Evolutionary conservation across 2,329 filamentous ascomycete genomes (phyloP), one percentile per base, ranked within the genome.

Genomic region (Epichloe brachyelytri): DNA sequence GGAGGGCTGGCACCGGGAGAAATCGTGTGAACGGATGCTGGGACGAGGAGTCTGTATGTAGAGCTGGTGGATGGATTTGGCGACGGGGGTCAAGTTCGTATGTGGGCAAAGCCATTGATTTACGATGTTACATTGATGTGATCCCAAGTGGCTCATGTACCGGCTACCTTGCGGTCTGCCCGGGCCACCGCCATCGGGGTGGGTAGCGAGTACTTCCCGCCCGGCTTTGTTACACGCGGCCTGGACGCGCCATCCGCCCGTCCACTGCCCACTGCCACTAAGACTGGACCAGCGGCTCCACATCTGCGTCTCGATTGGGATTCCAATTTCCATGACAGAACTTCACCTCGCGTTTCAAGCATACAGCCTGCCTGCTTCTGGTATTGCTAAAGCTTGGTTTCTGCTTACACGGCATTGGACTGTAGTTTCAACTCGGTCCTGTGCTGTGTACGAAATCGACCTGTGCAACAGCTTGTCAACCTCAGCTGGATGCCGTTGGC

Each of bases 401-500:
- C 12, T 5, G 46, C n/a, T n/a, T 14, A 43, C 36, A 20, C 22
- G n/a, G 33, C 22, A 19, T 44, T 26, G 20, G 3, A 36, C 17
- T 17, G 6, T 14, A 15, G 48, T 45, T 50, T 50, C 41, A 50
- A 45, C 20, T n/a, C 36, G 4, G 5, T n/a, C 15, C 22, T 49
- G 20, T 49, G 39, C 47, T 14, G 38, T 36, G 38, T 36, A 49
- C 47, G 37, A 17, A 39, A 34, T 19, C 39, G 36, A 19, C 19
- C 14, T 20, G 41, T 50, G 41, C 48, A 40, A 50, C 48, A 8
- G 17, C 38, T 39, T 30, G 48, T 40, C 36, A 22, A 50, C 41
- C 34, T 50, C 43, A 34, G 11, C 46, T 39, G 34, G n/a, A 45
- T 50, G 43, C 26, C 34, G 43, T 30, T 39, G 48, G 36, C 48